Conservation (phyloP, 2,329 filamentous ascomycete genomes). For the Phialophora chinensis region DNA sequence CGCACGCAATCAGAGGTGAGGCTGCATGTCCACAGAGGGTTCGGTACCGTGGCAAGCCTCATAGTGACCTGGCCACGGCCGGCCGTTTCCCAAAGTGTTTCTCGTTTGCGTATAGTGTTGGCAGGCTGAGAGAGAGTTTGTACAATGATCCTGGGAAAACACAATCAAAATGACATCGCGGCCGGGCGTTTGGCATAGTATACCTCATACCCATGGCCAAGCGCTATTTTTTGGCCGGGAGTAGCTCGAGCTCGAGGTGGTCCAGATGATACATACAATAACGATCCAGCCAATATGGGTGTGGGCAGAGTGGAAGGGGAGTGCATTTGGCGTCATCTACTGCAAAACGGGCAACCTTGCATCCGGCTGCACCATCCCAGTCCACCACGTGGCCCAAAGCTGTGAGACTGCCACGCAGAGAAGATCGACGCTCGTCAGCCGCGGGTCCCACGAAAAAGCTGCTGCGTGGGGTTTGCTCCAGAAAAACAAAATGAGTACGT, state of each 20-base stretch:
- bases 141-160: neutral
- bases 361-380: neutral
- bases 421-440: neutral
- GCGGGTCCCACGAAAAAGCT: neutral
- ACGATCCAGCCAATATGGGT: neutral
- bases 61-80: neutral
- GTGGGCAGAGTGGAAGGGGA: neutral
- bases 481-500: neutral
- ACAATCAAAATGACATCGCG: neutral
- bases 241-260: neutral
- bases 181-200: neutral
- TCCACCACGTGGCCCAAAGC: neutral
- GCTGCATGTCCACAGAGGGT: neutral
- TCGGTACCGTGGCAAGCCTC: neutral
- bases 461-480: neutral
- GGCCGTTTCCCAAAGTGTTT: neutral
- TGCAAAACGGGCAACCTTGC: too few relatives aligned
- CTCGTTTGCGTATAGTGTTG: neutral
- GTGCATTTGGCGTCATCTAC: neutral
- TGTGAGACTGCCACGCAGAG: neutral
- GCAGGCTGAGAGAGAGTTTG: neutral
- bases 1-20: neutral
- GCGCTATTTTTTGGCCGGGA: neutral
- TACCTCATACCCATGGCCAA: neutral
- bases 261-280: neutral